Evolutionary conservation across 805 yeast species (phyloP), one percentile per base, ranked within the genome.

Genomic region (Naumovozyma castellii): DNA sequence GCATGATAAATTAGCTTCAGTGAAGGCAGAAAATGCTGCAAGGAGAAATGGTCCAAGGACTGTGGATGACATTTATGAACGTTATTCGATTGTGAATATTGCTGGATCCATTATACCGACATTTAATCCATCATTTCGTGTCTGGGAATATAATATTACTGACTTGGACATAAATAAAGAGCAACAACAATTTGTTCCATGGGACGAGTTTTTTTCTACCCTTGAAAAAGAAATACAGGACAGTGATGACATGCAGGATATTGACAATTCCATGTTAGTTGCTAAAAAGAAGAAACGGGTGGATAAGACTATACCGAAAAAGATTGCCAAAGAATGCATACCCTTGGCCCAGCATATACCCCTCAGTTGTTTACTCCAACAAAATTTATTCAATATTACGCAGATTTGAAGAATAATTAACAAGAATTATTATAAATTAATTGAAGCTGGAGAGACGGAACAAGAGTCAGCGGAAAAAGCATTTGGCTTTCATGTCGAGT

Each of bases 91-190:
- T 38, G 78, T 81, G 0, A 82, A 77, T 52, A 75, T 85, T 13
- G 70, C 78, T 2, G 78, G 87, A 1, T 80, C 88, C 40, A 76
- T 85, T 12, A 75, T 86, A 12, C 95, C 95, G 3, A 85, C 94
- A 0, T 86, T 79, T 62, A 84, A 83, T 48, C 87, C 95, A 4
- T 84, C 87, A 4, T 54, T 85, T 44, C 68, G 95, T 46, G 77
- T 85, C 2, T 85, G 94, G 92, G 95, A 85, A 56, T 85, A 85
- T 58, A 85, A 85, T 53, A 72, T 74, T 29, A 72, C 84, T 0
- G 80, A 69, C 1, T 54, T 82, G 35, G 57, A 46, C 16, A 40
- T 43, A n/a, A 31, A 36, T 10, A 22, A 18, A 2, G 27, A 32
- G 5, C 16, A 19, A 15, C 36, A 46, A 34, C 15, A 42, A 3